Evolutionary conservation across 2,329 filamentous ascomycete genomes (phyloP).

Genomic region (Sporothrix pallida): DNA sequence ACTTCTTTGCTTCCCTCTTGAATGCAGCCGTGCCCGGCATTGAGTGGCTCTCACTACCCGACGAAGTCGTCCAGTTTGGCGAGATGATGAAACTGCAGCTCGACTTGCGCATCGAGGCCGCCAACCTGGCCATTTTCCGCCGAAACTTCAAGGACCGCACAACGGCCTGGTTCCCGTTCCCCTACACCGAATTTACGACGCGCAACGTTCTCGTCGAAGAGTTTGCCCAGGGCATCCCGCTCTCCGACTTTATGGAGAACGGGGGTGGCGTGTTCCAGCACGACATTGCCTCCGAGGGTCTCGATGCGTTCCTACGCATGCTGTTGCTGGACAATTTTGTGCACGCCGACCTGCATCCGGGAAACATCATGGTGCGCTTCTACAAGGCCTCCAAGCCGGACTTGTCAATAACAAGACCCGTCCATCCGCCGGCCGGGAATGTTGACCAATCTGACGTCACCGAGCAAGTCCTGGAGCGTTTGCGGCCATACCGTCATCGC

Average conservation of each 20-base stretch:
- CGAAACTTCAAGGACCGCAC: slow-evolving; percentile 87
- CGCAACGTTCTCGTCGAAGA: slow-evolving; percentile 93
- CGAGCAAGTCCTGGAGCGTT: slow-evolving; percentile 79
- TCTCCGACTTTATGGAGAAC: slow-evolving; percentile 87
- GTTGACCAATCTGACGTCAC: slow-evolving; percentile 71
- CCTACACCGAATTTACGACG: slow-evolving; percentile 90
- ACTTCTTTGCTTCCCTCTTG: slow-evolving; percentile 81
- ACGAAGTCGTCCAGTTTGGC: slow-evolving; percentile 91
- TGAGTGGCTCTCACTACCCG: slow-evolving; percentile 94
- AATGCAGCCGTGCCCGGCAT: slow-evolving; percentile 89
- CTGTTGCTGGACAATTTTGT: slow-evolving; percentile 96
- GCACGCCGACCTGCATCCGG: slow-evolving; percentile 93
- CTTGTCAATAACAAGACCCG: slow-evolving; percentile 49
- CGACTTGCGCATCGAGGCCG: slow-evolving; percentile 90
- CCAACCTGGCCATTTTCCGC: slow-evolving; percentile 86
- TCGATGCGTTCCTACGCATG: slow-evolving; percentile 97
- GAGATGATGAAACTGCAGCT: slow-evolving; percentile 99
- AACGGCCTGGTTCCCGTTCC: slow-evolving; percentile 96
- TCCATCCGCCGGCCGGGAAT: slow-evolving; percentile 12
- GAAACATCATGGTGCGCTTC: slow-evolving; percentile 99
- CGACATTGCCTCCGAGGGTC: slow-evolving; percentile 91
- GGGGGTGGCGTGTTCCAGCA: slow-evolving; percentile 92
- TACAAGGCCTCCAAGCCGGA: slow-evolving; percentile 80
- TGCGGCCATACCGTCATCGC: slow-evolving; percentile 71
- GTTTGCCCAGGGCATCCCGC: slow-evolving; percentile 90